Evolutionary conservation across 2,329 filamentous ascomycete species (phyloP), one percentile per base, ranked within the genome.

Genomic region (Colletotrichum sojae): DNA sequence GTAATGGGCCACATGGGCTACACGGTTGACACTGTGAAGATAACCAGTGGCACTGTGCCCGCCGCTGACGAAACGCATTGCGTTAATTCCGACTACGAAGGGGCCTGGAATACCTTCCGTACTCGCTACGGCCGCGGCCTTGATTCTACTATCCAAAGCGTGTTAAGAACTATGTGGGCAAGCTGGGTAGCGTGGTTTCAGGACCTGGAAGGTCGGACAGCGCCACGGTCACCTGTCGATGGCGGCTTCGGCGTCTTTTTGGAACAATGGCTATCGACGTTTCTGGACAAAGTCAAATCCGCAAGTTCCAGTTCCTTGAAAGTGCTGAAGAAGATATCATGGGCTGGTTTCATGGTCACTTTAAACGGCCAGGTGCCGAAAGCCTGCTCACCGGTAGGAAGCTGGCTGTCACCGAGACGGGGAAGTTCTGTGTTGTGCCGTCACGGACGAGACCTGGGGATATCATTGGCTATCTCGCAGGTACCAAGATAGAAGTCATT

Each of bases 1-100:
- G 57, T 67, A 18, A n/a, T 62, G 13, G 63, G 63, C 2, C 63
- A 62, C 16, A 22, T 62, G 4, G 63, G 57, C 13, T 49, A 46
- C 20, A 18, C 20, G 5, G 20, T 63, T 1, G 63, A 55, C 6
- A 18, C 6, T 4, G 48, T 67, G 10, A n/a, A 52, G 8, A 43
- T 31, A 12, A 18, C 62, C 16, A n/a, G 51, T 6, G n/a, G 51
- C 5, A 6, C 20, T 4, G 8, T 63, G 31, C 51, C 27, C 8
- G 8, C 5, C 10, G 20, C 39, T 22, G n/a, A 5, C 20, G 9
- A 27, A 10, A 56, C 2, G 16, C 5, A 43, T 2, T 43, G 13
- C 40, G 2, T 43, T 13, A 2, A 43, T 36, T 1, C 2, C 31
- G 8, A 36, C 4, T 36, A 36, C 8, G 10, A 10, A 9, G 2